Percentiles rank a stretch among this genome's conserved stretches.
Conservation (phyloP, 148 eudicot species). For the Camellia granthamiana region DNA sequence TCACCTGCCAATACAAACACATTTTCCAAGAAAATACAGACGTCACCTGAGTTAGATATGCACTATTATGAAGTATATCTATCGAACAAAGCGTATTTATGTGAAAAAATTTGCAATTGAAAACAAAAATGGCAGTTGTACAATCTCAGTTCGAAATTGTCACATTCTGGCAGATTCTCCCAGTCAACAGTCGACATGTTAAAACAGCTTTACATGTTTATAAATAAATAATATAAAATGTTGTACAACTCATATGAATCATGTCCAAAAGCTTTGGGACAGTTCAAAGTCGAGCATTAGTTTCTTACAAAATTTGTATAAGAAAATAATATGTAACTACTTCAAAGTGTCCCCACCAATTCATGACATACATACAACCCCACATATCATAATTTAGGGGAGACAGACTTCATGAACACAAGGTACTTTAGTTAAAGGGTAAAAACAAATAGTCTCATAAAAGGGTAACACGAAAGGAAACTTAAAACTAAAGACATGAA, state of each 20-base stretch:
- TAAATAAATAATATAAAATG: no score
- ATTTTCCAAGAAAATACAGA: background rate
- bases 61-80: background rate
- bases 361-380: background rate
- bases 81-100: background rate
- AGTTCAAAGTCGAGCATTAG: background rate
- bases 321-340: background rate
- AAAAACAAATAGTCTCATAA: background rate
- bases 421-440: background rate
- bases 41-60: background rate
- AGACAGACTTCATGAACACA: background rate
- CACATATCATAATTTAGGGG: background rate
- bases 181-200: background rate
- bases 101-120: background rate
- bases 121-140: background rate
- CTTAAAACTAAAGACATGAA: background rate
- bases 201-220: background rate
- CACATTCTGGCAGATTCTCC: background rate
- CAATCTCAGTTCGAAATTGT: background rate
- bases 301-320: background rate
- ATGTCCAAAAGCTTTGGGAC: background rate
- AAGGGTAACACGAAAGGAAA: background rate
- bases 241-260: background rate
- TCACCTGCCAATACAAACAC: conserved; percentile 30
- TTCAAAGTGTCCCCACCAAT: background rate